A percentile compares a stretch with the other conserved stretches of the same genome.
These are phyloP conservation scores for Hypoxylon lienhwacheense DNA, from an alignment of 495 filamentous ascomycete genomes.

Conservation along the genomic window DNA sequence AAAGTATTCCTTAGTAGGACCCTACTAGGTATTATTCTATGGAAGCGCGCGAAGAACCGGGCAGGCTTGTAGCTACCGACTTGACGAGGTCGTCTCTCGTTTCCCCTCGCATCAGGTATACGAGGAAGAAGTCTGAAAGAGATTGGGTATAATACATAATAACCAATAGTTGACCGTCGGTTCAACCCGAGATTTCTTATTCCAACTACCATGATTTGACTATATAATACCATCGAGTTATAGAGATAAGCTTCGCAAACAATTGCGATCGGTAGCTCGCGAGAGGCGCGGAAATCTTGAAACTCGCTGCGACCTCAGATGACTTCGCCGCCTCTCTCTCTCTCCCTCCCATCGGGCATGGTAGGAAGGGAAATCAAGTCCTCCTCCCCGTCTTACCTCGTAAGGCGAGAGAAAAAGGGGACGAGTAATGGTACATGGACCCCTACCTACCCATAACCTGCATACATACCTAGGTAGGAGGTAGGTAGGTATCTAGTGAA, in stretches of 20 bases:
- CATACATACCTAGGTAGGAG: too few species aligned
- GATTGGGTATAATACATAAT: slow-evolving; percentile 7
- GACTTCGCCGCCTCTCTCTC: slow-evolving; percentile 7
- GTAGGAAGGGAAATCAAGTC: slow-evolving; percentile 2
- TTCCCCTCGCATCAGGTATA: slow-evolving; percentile 12
- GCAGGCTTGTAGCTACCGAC: slow-evolving; percentile 11
- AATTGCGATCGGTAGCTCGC: slow-evolving; percentile 21
- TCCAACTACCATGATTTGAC: slow-evolving; percentile 1
- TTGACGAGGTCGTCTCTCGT: slow-evolving; percentile 12
- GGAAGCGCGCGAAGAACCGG: slow-evolving; percentile 11
- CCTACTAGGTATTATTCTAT: too few species aligned
- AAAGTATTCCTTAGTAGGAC: slow-evolving; percentile 6
- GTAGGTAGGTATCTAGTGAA: slow-evolving; percentile 16
- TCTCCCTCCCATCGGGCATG: slow-evolving; percentile 8
- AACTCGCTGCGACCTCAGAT: slow-evolving; percentile 10
- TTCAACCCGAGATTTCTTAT: slow-evolving; percentile 16
- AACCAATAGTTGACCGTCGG: slow-evolving; percentile 6
- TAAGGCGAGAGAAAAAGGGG: background rate
- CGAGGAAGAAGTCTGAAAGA: slow-evolving; percentile 2
- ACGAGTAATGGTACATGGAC: background rate
- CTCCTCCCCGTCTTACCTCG: slow-evolving; percentile 11
- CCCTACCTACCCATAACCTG: too few species aligned
- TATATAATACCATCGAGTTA: slow-evolving; percentile 1
- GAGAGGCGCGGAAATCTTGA: slow-evolving; percentile 4
- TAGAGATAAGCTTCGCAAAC: slow-evolving; percentile 5